These are phyloP conservation scores for Cladosporium sp. DNA, from an alignment of 2,329 filamentous ascomycete genomes.

Conservation along the genomic window DNA sequence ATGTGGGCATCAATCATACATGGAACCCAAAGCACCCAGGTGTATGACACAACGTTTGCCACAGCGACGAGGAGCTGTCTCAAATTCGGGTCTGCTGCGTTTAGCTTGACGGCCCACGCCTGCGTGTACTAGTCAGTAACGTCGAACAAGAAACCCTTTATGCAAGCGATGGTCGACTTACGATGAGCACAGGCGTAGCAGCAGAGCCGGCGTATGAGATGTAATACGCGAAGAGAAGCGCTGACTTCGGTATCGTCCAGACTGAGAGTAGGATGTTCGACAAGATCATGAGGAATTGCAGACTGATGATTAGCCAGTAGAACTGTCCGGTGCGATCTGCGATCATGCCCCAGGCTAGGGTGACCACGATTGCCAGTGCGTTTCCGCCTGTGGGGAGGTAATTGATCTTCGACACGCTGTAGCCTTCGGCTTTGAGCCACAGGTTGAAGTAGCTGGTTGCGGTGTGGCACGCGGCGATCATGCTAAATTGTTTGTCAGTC, in stretches of 20 bases:
- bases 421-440: slow-evolving; percentile 23
- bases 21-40: slow-evolving; percentile 22
- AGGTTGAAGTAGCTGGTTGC: slow-evolving; percentile 24
- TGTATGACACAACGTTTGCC: slow-evolving; percentile 21
- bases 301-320: slow-evolving; percentile 20
- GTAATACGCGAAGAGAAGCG: background rate
- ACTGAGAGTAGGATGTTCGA: slow-evolving; percentile 10
- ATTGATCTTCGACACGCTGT: slow-evolving; percentile 22
- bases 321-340: slow-evolving; percentile 19
- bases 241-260: background rate
- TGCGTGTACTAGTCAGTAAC: background rate
- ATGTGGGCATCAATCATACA: background rate
- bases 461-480: slow-evolving; percentile 21
- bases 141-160: background rate
- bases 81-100: slow-evolving; percentile 18
- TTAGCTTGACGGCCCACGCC: background rate
- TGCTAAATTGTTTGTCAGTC: background rate
- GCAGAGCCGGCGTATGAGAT: background rate
- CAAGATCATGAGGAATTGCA: slow-evolving; percentile 19
- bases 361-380: slow-evolving; percentile 21
- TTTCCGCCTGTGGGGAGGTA: slow-evolving; percentile 21
- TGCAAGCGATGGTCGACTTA: background rate
- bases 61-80: slow-evolving; percentile 23
- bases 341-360: slow-evolving; percentile 21
- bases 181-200: slow-evolving; percentile 4